These are phyloP conservation scores for Dalbergia cultrata DNA, from an alignment of 306 rosid species.

Conservation along the genomic window DNA sequence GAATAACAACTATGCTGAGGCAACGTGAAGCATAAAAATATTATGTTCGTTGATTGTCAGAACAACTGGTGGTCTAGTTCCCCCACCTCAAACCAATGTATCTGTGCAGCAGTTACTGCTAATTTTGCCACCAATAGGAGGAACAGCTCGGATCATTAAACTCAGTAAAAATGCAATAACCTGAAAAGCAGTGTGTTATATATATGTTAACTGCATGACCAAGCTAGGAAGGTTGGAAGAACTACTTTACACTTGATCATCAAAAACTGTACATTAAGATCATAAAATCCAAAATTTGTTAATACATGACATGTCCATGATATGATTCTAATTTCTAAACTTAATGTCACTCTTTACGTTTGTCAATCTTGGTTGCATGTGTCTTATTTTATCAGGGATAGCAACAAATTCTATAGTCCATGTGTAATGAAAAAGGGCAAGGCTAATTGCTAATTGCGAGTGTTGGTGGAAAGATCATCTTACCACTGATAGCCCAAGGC, in stretches of 20 bases:
- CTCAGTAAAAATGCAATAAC: slow-evolving; percentile 73
- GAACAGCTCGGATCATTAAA: slow-evolving; percentile 57
- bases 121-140: slow-evolving; percentile 50
- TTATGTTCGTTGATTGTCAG: neutral
- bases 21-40: slow-evolving; percentile 34
- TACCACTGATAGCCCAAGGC: slow-evolving; percentile 71
- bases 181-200: slow-evolving; percentile 60
- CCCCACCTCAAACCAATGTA: slow-evolving; percentile 48
- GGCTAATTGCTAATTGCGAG: neutral
- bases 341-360: neutral
- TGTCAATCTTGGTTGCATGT: neutral
- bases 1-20: slow-evolving; percentile 30
- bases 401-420: neutral
- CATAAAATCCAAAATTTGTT: neutral
- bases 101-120: slow-evolving; percentile 45
- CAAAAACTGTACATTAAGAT: neutral
- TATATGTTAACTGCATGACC: slow-evolving; percentile 30
- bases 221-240: slow-evolving; percentile 1
- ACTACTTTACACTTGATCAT: neutral
- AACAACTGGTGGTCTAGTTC: neutral
- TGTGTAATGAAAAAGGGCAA: neutral
- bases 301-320: neutral
- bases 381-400: neutral
- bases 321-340: neutral
- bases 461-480: slow-evolving; percentile 30